Conservation (phyloP, 192 early-diverging fungal genomes). For the Paraglomus occultum region DNA sequence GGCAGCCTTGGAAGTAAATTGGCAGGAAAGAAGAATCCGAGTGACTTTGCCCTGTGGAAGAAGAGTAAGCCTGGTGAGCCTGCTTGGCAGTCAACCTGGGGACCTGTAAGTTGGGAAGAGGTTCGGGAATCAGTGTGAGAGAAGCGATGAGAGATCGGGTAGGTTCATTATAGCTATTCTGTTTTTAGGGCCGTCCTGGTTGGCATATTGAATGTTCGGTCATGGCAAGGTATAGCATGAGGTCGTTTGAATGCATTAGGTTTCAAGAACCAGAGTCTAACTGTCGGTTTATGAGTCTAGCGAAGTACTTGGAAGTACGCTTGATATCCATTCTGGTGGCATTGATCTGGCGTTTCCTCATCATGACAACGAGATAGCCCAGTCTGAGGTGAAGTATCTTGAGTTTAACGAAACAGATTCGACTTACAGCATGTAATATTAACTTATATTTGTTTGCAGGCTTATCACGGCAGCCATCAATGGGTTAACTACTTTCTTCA, state of each 20-base stretch:
- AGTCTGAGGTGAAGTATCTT: slow-evolving; percentile 65
- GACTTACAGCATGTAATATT: not conserved
- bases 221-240: slow-evolving; percentile 67
- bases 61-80: slow-evolving; percentile 91
- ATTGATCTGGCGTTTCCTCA: slow-evolving; percentile 97
- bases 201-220: slow-evolving; percentile 99
- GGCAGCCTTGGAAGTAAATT: slow-evolving; percentile 73
- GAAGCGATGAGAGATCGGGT: too few relatives aligned
- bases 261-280: not conserved
- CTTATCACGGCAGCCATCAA: slow-evolving; percentile 83
- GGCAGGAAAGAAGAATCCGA: slow-evolving; percentile 63
- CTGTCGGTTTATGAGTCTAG: slow-evolving; percentile 32
- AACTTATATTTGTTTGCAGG: slow-evolving; percentile 32
- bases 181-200: slow-evolving; percentile 79
- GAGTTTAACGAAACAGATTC: not conserved
- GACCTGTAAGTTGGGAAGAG: slow-evolving; percentile 32
- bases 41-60: slow-evolving; percentile 99
- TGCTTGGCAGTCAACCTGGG: slow-evolving; percentile 91
- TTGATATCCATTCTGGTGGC: slow-evolving; percentile 97
- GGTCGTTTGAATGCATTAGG: not conserved
- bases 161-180: too few relatives aligned
- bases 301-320: slow-evolving; percentile 78
- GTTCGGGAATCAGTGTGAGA: not conserved
- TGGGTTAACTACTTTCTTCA: slow-evolving; percentile 99
- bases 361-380: slow-evolving; percentile 98